Base-by-base conservation (phyloP, 2,329 filamentous ascomycete genomes). In the Chaetoscypha palmicola region DNA sequence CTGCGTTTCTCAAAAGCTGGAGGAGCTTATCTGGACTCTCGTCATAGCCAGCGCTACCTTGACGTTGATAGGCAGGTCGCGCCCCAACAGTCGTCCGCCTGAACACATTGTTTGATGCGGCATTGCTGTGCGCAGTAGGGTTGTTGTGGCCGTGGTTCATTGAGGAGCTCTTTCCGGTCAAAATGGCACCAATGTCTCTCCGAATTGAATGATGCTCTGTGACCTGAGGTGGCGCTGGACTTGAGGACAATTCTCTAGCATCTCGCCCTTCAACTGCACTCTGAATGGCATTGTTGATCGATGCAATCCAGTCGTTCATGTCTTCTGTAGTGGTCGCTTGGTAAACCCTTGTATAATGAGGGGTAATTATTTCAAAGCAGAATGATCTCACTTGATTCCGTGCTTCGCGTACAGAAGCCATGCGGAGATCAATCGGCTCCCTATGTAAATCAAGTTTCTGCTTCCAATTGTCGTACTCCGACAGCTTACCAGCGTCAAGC, bases 391-490 rank as follows among this genome's bases (percentile, higher is more conserved):
- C 94, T 1, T 90, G 87, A 63, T 94, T 95, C 19, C 92, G 82
- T 31, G 94, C 91, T 68, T 98, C 92, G 45, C 92, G 81, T 12
- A 98, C 94, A 12, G 92, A 97, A 8, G 92, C 92, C 80, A 97
- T 92, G 26, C 92, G 85, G 35, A 98, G 72, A 64, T 98, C 94
- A 53, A 98, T 97, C 0, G 92, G 92, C 2, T 97, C 92, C 80
- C 95, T 97, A 63, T 98, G 94, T 20, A 97, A 71, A 64, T 98
- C 92, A 19, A 98, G 76, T 63, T 81, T 91, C 63, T 98, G 88
- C 66, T 98, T 98, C 92, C 92, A 98, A 64, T 98, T 97, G 62
- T 90, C 95, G 66, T 98, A 98, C 62, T 98, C 92, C 1, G 91
- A 96, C 12, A 98, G 74, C 62, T 92, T 95, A 19, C 92, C 92